Base-by-base conservation (phyloP, 371 early-diverging fungal species). In the Syncephalastrum contaminatum region DNA sequence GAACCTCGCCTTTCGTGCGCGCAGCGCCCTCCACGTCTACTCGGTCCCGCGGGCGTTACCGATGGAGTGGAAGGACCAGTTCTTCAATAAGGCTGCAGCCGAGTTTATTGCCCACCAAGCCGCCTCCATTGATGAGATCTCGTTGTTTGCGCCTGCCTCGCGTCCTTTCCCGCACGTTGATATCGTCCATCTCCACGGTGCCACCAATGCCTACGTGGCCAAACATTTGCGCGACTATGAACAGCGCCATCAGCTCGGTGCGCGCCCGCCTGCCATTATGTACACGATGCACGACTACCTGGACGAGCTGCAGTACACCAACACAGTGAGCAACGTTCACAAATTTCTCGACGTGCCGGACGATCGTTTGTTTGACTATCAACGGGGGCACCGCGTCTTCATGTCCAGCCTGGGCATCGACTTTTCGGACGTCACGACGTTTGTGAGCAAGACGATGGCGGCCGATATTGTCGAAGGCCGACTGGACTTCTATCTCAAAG, bases 201-300 rank as follows among this genome's bases (percentile, higher is more conserved):
- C 83, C 4, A 76, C 82, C n/a, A 85, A 81, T 58, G 85, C 83
- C 14, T 73, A 81, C 39, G 75, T 80, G 10, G 68, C 81, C 2
- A 77, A 84, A 54, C 73, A 73, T 39, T 60, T 85, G 27, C 77
- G 74, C 12, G 75, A 66, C 58, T 64, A 59, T 52, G 69, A 58
- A 47, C 60, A 63, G 52, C 60, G 46, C 6, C 58, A 63, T 58
- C 69, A 73, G 57, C 62, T 70, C 56, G 80, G 68, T 44, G 72
- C 63, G 14, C 53, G 62, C 1, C 80, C 82, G 1, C 87, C 87
- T 25, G 72, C 83, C 6, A 64, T 87, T 53, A 70, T 87, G 20
- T 87, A 87, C 53, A 83, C 87, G 3, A 68, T 87, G 66, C 80
- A 87, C 48, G 81, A 87, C 52, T 80, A 85, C 48, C 53, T 75